phyloP scores from a whole-genome alignment of 2,329 filamentous ascomycete species.

The Monosporascus sp. region DNA sequence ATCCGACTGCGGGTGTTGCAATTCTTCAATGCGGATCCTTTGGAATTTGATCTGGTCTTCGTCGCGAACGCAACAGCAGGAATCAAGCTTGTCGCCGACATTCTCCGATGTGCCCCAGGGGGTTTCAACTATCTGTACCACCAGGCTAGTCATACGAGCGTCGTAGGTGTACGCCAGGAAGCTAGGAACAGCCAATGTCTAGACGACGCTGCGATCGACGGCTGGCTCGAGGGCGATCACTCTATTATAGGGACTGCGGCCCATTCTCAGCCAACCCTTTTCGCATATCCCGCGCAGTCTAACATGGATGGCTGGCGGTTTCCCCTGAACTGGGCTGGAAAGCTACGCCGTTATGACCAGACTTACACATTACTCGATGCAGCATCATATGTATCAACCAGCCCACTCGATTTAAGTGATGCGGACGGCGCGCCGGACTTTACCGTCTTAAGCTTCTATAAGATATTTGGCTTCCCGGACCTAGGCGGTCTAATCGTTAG shows the following conservation, averaged over 20 bases:
- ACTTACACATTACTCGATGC: constrained; percentile 76
- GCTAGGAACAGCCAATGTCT: constrained; percentile 63
- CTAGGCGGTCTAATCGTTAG: constrained; percentile 79
- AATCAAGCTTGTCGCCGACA: constrained; percentile 65
- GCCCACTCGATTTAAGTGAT: constrained; percentile 65
- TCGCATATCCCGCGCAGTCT: constrained; percentile 87
- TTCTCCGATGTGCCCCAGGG: constrained; percentile 59
- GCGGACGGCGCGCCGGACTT: constrained; percentile 69
- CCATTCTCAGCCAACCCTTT: constrained; percentile 35
- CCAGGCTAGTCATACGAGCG: constrained; percentile 76
- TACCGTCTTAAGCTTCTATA: constrained; percentile 82
- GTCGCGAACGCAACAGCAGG: constrained; percentile 56
- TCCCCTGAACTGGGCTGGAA: constrained; percentile 62
- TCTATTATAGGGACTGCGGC: constrained; percentile 22
- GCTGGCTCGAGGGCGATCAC: constrained; percentile 51
- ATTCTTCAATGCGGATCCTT: constrained; percentile 77
- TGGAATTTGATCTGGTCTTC: constrained; percentile 73
- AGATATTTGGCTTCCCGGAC: constrained; percentile 96
- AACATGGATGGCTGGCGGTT: constrained; percentile 82
- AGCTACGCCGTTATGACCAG: constrained; percentile 33
- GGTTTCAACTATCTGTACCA: constrained; percentile 85
- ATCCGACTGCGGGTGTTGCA: constrained; percentile 63
- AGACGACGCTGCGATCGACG: constrained; percentile 54
- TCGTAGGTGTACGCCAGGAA: constrained; percentile 74
- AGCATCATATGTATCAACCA: constrained; percentile 73